These are phyloP conservation scores for Neurospora sp. DNA, from an alignment of 495 filamentous ascomycete genomes.

Conservation along the genomic window DNA sequence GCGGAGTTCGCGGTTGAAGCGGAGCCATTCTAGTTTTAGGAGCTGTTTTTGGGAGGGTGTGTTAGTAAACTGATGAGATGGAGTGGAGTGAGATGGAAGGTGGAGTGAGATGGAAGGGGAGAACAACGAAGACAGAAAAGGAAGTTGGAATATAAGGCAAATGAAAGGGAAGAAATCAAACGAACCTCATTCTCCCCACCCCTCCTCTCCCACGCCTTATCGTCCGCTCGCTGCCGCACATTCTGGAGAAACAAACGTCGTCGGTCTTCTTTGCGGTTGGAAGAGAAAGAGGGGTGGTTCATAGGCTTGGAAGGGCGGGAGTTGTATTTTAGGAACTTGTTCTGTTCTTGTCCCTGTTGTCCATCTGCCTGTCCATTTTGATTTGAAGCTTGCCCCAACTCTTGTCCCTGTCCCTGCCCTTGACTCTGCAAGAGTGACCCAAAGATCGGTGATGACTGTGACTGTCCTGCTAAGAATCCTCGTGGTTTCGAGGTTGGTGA, in stretches of 20 bases:
- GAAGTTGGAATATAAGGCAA: neutral
- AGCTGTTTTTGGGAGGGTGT: constrained; percentile 19
- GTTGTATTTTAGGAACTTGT: neutral
- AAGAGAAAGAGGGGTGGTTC: neutral
- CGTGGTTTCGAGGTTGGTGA: neutral
- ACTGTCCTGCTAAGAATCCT: neutral
- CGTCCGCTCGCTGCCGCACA: constrained; percentile 61
- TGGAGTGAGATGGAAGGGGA: no score
- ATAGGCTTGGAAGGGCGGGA: neutral
- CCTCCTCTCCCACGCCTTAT: constrained; percentile 53
- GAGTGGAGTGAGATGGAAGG: no score
- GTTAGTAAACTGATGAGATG: no score
- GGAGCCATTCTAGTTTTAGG: constrained; percentile 37
- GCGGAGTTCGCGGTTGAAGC: constrained; percentile 28
- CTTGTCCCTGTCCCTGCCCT: neutral
- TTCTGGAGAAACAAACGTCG: constrained; percentile 65
- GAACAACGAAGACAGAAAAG: no score
- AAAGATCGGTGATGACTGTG: constrained; percentile 11
- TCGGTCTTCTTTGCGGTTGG: constrained; percentile 31
- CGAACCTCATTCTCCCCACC: constrained; percentile 69
- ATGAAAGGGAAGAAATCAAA: neutral
- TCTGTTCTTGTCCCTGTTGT: constrained; percentile 14
- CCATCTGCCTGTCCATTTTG: constrained; percentile 13
- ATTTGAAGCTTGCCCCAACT: constrained; percentile 18
- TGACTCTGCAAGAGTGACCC: neutral